phyloP scores from a whole-genome alignment of 441 rosid species.

The Daphne laureola region DNA sequence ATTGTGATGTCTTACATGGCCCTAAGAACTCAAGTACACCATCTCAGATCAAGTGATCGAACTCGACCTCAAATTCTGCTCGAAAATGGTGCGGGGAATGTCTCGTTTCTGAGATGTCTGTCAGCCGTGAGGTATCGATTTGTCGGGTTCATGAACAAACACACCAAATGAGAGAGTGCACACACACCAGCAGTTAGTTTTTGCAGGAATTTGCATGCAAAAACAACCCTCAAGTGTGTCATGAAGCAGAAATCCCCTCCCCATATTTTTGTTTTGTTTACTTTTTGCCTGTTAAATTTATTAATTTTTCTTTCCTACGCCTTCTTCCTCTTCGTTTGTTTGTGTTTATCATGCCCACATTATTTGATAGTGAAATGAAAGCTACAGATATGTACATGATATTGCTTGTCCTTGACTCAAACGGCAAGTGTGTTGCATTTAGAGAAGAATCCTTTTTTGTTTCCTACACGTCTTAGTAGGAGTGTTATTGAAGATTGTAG shows the following conservation, averaged over 20 bases:
- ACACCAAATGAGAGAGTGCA: slow-evolving; percentile 8
- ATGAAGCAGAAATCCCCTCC: slow-evolving; percentile 1
- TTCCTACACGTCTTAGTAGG: too few species aligned
- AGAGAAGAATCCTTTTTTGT: too few species aligned
- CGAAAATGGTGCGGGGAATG: background rate
- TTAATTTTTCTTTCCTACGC: slow-evolving; percentile 18
- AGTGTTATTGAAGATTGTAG: too few species aligned
- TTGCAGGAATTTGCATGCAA: slow-evolving; percentile 21
- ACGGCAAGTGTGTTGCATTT: too few species aligned
- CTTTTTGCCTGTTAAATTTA: slow-evolving; percentile 33
- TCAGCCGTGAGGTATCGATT: slow-evolving; percentile 6
- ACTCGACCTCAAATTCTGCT: slow-evolving; percentile 1
- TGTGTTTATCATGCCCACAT: slow-evolving; percentile 25
- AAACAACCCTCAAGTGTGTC: slow-evolving; percentile 8
- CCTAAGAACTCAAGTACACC: slow-evolving; percentile 27
- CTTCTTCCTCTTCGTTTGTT: slow-evolving; percentile 22
- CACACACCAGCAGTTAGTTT: slow-evolving; percentile 13
- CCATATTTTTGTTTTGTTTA: slow-evolving; percentile 11
- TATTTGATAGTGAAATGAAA: slow-evolving; percentile 27
- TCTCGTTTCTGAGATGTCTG: background rate
- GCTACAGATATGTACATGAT: slow-evolving; percentile 1
- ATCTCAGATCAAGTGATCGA: slow-evolving; percentile 13
- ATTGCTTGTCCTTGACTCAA: background rate
- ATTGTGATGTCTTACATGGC: slow-evolving; percentile 50
- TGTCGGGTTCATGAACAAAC: slow-evolving; percentile 12